phyloP scores from a whole-genome alignment of 2,329 filamentous ascomycete genomes.

The Stachybotrys echinatus region DNA sequence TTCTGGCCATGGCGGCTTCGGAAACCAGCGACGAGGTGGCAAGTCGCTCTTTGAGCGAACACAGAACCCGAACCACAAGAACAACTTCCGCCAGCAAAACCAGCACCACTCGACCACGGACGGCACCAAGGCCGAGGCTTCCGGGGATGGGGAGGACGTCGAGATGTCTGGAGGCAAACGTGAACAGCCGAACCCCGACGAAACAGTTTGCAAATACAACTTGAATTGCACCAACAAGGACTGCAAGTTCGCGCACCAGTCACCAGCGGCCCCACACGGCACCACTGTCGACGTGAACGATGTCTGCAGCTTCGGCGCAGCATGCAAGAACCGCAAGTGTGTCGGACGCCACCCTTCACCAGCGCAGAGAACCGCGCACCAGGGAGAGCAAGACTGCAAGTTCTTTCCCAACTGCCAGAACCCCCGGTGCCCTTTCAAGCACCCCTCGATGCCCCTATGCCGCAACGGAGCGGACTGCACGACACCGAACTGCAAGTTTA shows the following conservation, averaged over 20 bases:
- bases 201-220: conserved; percentile 84
- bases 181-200: conserved; percentile 52
- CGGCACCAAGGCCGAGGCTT: conserved; percentile 23
- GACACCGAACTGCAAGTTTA: conserved; percentile 79
- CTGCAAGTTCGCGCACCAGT: conserved; percentile 92
- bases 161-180: conserved; percentile 53
- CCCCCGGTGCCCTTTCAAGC: conserved; percentile 79
- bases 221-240: conserved; percentile 81
- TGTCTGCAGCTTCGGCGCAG: conserved; percentile 76
- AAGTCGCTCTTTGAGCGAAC: conserved; percentile 73
- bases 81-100: conserved; percentile 42
- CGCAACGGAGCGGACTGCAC: conserved; percentile 88
- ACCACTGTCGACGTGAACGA: conserved; percentile 74
- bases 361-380: conserved; percentile 70
- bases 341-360: conserved; percentile 89
- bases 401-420: conserved; percentile 93
- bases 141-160: conserved; percentile 50
- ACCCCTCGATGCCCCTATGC: conserved; percentile 81
- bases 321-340: conserved; percentile 96
- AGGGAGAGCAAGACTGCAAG: conserved; percentile 81
- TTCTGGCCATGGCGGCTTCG: conserved; percentile 32
- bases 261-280: conserved; percentile 77
- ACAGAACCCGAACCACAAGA: conserved; percentile 46
- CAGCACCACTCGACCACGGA: conserved; percentile 32
- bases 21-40: conserved; percentile 33